phyloP scores from a whole-genome alignment of 495 filamentous ascomycete species.

The Terfezia boudieri region DNA sequence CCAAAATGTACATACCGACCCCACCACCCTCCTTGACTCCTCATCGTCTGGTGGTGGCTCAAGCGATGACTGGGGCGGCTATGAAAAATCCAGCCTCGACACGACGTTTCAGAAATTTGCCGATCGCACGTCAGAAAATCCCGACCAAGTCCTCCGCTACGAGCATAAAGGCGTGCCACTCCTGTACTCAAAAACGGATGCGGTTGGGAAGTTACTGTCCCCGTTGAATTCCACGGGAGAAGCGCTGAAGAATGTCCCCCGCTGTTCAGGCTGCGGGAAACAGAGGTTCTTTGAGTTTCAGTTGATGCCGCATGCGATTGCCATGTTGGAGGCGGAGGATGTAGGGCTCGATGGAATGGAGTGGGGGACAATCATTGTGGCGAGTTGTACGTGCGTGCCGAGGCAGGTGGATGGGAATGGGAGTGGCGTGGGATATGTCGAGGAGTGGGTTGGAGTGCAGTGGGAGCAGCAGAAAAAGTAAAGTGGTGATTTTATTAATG shows the following conservation, averaged over 20 bases:
- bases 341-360: conserved; percentile 79
- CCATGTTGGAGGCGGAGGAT: conserved; percentile 63
- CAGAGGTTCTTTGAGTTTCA: conserved; percentile 76
- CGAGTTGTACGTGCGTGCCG: conserved; percentile 52
- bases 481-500: background rate
- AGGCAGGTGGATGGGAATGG: conserved; percentile 24
- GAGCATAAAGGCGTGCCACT: conserved; percentile 65
- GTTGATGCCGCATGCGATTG: conserved; percentile 74
- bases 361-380: conserved; percentile 91
- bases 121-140: conserved; percentile 69
- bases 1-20: conserved; percentile 12
- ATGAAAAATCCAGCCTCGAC: conserved; percentile 45
- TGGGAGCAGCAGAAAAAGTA: conserved; percentile 53
- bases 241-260: conserved; percentile 33
- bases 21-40: conserved; percentile 32
- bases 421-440: conserved; percentile 43
- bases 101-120: conserved; percentile 82
- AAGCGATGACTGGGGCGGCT: conserved; percentile 57
- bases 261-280: conserved; percentile 53
- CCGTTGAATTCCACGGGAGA: conserved; percentile 10
- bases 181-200: conserved; percentile 55
- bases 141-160: conserved; percentile 82
- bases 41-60: conserved; percentile 26
- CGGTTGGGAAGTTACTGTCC: conserved; percentile 41
- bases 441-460: conserved; percentile 94